phyloP scores from a whole-genome alignment of 208 protist species.

The Eutreptiella sp. region DNA sequence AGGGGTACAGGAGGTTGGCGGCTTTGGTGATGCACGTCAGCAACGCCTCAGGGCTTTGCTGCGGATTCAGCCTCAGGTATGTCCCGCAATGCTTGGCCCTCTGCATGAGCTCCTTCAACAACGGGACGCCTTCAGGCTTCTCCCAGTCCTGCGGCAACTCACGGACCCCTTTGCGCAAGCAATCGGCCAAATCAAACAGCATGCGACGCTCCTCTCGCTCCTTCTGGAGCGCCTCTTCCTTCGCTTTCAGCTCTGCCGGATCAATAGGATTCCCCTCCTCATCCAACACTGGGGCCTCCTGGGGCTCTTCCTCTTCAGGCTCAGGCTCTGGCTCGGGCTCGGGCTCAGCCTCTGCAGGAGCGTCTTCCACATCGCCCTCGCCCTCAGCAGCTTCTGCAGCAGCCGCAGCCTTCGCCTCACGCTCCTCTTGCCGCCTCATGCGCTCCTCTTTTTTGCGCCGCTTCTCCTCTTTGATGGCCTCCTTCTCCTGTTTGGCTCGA shows the following conservation, averaged over 20 bases:
- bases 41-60: too few species aligned
- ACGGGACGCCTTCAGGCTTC: conserved; percentile 31
- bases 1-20: too few species aligned
- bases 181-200: background rate
- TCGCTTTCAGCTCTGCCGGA: background rate
- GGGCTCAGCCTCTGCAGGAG: conserved; percentile 1
- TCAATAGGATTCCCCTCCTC: conserved; percentile 4
- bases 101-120: conserved; percentile 33
- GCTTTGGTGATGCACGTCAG: too few species aligned
- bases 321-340: background rate
- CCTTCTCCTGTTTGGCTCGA: too few species aligned
- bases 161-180: conserved; percentile 34
- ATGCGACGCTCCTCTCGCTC: background rate
- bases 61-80: too few species aligned
- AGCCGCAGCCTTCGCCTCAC: conserved; percentile 4
- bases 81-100: too few species aligned
- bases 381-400: background rate
- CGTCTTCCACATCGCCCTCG: background rate
- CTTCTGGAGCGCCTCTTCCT: background rate
- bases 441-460: too few species aligned
- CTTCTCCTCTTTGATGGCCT: too few species aligned
- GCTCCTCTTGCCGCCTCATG: background rate
- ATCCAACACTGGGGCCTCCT: background rate
- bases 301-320: background rate
- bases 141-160: conserved; percentile 35